Evolutionary conservation across 352 stramenopile species (phyloP).

Genomic region (Pythium volutum): DNA sequence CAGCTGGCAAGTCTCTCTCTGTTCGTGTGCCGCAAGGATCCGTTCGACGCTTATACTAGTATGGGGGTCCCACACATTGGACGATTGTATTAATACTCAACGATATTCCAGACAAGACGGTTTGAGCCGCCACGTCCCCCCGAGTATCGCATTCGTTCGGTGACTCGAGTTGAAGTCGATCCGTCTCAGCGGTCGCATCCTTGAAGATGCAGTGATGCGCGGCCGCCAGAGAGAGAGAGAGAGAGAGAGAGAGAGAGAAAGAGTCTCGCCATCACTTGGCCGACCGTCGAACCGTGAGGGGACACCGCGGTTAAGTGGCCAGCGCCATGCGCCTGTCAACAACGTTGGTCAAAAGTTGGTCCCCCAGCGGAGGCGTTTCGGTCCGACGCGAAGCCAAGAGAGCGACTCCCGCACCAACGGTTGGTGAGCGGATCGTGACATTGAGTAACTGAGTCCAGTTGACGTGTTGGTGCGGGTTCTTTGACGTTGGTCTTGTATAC

Average conservation of each 20-base stretch:
- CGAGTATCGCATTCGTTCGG: neutral
- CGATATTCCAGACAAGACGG: neutral
- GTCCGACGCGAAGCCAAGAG: no score
- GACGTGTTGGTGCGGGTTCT: no score
- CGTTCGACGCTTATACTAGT: neutral
- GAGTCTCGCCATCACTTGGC: slow-evolving; percentile 14
- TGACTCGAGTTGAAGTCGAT: slow-evolving; percentile 8
- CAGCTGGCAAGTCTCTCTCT: neutral
- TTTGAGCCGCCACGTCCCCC: neutral
- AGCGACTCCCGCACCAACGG: no score
- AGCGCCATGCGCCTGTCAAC: no score
- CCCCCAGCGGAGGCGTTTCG: no score
- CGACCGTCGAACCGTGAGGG: no score
- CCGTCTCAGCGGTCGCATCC: slow-evolving; percentile 1
- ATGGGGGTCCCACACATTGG: neutral
- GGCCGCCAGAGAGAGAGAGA: slow-evolving; percentile 1
- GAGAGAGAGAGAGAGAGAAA: slow-evolving; percentile 1
- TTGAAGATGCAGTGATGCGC: neutral
- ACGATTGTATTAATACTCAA: no score
- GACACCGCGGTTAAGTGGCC: no score
- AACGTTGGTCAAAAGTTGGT: no score
- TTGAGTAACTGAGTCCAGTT: no score
- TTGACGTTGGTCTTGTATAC: no score
- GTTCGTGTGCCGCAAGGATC: neutral
- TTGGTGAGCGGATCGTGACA: no score